Base-by-base conservation (phyloP, 768 basidiomycete species). In the Leucogyrophana mollusca region DNA sequence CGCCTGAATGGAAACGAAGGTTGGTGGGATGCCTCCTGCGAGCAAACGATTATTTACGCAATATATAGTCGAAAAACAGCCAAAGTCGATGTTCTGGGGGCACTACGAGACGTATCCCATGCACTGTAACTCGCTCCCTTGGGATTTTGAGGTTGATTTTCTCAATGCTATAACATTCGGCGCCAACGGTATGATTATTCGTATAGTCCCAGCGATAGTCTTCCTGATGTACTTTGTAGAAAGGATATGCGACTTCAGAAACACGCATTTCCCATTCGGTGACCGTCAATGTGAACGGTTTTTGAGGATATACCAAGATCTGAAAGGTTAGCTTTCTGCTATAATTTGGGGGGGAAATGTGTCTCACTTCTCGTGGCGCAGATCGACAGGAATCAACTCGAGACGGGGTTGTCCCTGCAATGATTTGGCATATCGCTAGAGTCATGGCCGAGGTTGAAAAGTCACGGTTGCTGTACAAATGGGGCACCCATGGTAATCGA, bases 201-300 rank as follows among this genome's bases (percentile, higher is more conserved):
- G 39, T 25, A 9, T n/a, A 24, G 20, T 9, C 22, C 8, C 27
- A 6, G 20, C 34, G n/a, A 16, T 11, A 14, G 8, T 40, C 18
- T 22, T 20, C n/a, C n/a, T n/a, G n/a, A n/a, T 18, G 10, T 11
- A 16, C 20, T 40, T 3, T 33, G 10, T 45, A 56, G 60, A 62
- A 45, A 35, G 45, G 21, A 53, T 58, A 3, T 35, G 56, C n/a
- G 50, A 57, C n/a, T 44, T 35, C 25, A 53, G 50, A 25, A 50
- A 55, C 1, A 62, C 60, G 6, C 37, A 50, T 9, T 61, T 59
- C 24, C 57, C 60, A 10, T 61, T 51, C 44, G 54, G 40, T 9
- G 57, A 59, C 33, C 23, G 44, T 5, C 57, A 62, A 37, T 22
- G 27, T 11, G 23, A 49, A 34, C 45, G 47, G 5, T 43, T 57